Evolutionary conservation across 306 rosid genomes (phyloP), one percentile per base, ranked within the genome.

Genomic region (Casuarina cunninghamiana): DNA sequence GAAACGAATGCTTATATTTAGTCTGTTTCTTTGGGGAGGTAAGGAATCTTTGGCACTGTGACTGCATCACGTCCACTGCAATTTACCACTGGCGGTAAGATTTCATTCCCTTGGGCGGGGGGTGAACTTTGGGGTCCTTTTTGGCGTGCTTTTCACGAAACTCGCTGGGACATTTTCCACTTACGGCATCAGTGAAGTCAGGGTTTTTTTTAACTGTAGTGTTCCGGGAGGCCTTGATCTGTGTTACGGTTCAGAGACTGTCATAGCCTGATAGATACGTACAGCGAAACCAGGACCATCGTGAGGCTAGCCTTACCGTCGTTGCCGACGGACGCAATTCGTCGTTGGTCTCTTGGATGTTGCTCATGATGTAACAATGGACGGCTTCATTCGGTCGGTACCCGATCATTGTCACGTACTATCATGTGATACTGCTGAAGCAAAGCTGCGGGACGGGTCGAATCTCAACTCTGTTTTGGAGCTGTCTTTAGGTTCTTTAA

Each of bases 41-140:
- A 57, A 70, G 41, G 85, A 84, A 81, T 81, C 85, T 84, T 78
- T 74, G 85, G 73, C 54, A 61, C 55, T 76, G 83, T 84, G 78
- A 62, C 55, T 16, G 43, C 39, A 5, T 7, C 5, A 42, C 60
- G 11, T 19, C 16, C 77, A 70, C 42, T 35, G 38, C 17, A 54
- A 49, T 11, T 49, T 53, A 21, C 71, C 71, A 67, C 58, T 62
- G 63, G 67, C 53, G 32, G 60, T 21, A 61, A 43, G 65, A 16
- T 65, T 45, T 37, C 70, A 67, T 73, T 74, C 82, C 74, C 84
- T 60, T 58, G 37, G 12, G 53, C 75, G 43, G 4, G 17, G 76
- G 73, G 65, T n/a, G 12, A 10, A 6, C n/a, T 39, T 26, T 4
- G 1, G 10, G 32, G 51, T 11, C 16, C 43, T 39, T 39, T 26